Percentiles rank a stretch among this genome's conserved stretches.
These are phyloP conservation scores for Erucastrum elatum DNA, from an alignment of 345 rosid species.

Conservation along the genomic window DNA sequence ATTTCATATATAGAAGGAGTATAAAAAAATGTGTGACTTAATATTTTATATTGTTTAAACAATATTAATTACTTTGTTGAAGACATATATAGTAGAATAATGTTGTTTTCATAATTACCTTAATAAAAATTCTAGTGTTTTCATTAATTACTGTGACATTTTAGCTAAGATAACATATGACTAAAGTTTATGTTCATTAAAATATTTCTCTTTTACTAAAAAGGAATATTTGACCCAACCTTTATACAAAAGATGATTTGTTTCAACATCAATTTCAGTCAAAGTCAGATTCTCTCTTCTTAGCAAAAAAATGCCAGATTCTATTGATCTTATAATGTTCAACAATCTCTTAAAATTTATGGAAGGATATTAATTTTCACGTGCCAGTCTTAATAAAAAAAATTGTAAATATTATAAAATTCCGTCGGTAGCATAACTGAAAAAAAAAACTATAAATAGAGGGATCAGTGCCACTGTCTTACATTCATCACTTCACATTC, in stretches of 20 bases:
- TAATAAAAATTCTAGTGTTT: neutral
- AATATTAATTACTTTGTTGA: neutral
- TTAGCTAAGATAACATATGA: neutral
- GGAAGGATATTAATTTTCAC: neutral
- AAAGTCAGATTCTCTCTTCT: neutral
- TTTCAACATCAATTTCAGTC: neutral
- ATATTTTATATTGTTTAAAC: neutral
- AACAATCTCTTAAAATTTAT: neutral
- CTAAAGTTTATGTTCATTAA: neutral
- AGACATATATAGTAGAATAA: neutral
- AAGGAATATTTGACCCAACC: neutral
- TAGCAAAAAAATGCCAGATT: neutral
- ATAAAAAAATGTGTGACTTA: neutral
- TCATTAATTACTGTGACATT: neutral
- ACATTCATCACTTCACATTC: neutral
- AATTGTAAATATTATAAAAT: neutral
- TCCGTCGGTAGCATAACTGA: neutral
- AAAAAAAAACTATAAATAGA: conserved; percentile 29
- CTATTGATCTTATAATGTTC: neutral
- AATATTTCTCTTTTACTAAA: neutral
- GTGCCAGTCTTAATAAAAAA: neutral
- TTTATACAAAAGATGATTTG: neutral
- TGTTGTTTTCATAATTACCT: neutral
- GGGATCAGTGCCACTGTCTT: neutral
- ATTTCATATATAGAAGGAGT: neutral